Base-by-base conservation (phyloP, 208 protist genomes). In the Trypanosoma boissoni region DNA sequence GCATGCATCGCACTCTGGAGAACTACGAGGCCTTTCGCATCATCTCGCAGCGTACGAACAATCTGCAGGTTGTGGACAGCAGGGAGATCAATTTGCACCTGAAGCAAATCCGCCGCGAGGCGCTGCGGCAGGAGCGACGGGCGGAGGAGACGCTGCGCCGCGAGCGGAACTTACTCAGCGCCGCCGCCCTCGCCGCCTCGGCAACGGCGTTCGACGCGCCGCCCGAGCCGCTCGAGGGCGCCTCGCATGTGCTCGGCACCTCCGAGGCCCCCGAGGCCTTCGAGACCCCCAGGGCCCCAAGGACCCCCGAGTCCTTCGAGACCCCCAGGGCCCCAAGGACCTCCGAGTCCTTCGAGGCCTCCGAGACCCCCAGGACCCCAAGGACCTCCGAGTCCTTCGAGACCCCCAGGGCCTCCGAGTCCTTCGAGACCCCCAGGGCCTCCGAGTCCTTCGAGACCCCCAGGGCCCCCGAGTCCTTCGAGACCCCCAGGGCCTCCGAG, bases 21-120 rank as follows among this genome's bases (percentile, higher is more conserved):
- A 93, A 92, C 58, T 93, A 80, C 34, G 86, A 95, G 57, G 83
- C 82, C 2, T 93, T 93, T 42, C 89, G 86, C 46, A 73, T 93
- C 48, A 93, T 95, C 60, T 78, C 89, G 0, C 89, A 93, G 68
- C 81, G 83, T 44, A 93, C 86, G 8, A 87, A 87, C 58, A 95
- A 95, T 64, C 58, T 95, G 34, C 86, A 93, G 64, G 89, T 95
- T 45, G 89, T 95, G 56, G 89, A 95, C 54, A 71, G 79, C 69
- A 86, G 83, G 67, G 86, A 93, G 69, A 91, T 95, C 49, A 95
- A 95, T 57, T 64, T 87, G 10, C 80, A 90, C 46, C 66, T 95
- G 10, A 84, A 90, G 58, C 69, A 63, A 9, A 58, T 88, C 10
- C 84, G 73, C 34, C 73, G 60, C 14, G 77, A 93, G 32, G 66